Evolutionary conservation across 129 eudicot genomes (phyloP), one percentile per base, ranked within the genome.

Genomic region (Chrysanthemum lavandulifolium): DNA sequence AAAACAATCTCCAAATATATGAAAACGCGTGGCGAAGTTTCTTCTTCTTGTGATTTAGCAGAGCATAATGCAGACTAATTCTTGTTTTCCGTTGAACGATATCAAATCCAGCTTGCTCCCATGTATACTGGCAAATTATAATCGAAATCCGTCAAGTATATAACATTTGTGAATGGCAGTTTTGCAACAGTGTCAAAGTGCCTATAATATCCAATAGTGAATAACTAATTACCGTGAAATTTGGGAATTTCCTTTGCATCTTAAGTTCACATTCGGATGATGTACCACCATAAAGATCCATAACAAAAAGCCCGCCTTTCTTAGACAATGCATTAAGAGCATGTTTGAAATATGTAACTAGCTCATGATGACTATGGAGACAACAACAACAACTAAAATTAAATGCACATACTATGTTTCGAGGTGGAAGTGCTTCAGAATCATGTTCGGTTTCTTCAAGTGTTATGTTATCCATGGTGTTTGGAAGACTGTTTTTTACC

Each of bases 61-160:
- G 87, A 71, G 88, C 82, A 66, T 45, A 95, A 74, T 95, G 99
- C 58, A 95, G 97, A 78, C 97, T 95, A 52, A 95, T 95, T 54
- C 99, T 83, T 67, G 99, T 95, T 79, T 90, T 94, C 70, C 97
- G 81, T 73, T 95, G 89, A 84, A 88, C 27, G 43, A 90, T 78
- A 73, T 95, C 99, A 54, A 95, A 95, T 67, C 83, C 97, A 29
- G 83, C 97, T 90, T 95, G 99, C 87, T 90, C 99, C 99, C 99
- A 95, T 5, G 80, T 73, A 79, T 95, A 95, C 25, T 23, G 25
- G 25, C 25, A 23, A 23, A 23, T 23, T 23, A 23, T 23, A 23
- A 23, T 1, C 25, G 5, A 33, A 33, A 33, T 5, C 5, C 5
- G 40, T 33, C 40, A 33, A 33, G 40, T 33, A 33, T 4, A 33